Conservation (phyloP, 192 early-diverging fungal genomes). For the Umbelopsis vinacea region DNA sequence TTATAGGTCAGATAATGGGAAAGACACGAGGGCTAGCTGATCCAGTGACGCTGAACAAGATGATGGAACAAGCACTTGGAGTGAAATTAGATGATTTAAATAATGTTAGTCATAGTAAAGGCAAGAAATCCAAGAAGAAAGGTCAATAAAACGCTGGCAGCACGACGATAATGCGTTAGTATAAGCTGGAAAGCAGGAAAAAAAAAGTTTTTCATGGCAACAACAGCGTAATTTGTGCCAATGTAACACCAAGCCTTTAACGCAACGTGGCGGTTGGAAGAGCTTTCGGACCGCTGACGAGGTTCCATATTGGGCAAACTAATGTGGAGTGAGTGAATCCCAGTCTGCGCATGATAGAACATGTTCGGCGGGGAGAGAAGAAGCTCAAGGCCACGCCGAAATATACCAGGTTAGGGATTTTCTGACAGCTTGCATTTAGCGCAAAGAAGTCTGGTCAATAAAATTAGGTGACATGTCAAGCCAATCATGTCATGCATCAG, state of each 20-base stretch:
- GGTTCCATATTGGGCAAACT: conserved; percentile 2
- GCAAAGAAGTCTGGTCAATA: background rate
- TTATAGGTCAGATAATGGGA: conserved; percentile 85
- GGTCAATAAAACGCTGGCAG: background rate
- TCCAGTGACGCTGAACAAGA: conserved; percentile 67
- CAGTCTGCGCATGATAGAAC: background rate
- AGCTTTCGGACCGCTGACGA: background rate
- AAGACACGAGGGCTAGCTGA: conserved; percentile 79
- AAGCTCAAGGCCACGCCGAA: background rate
- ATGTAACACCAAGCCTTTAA: conserved; percentile 1
- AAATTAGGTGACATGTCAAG: background rate
- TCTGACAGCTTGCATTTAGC: background rate
- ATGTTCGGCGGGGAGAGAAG: background rate
- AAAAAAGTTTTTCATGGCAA: background rate
- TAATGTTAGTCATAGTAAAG: background rate
- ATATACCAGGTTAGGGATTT: background rate
- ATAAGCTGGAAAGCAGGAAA: no score
- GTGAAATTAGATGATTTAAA: conserved; percentile 13
- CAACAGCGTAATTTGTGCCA: background rate
- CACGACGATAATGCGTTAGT: background rate
- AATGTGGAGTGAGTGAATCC: conserved; percentile 7
- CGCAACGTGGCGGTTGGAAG: background rate
- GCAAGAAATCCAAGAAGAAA: conserved; percentile 19
- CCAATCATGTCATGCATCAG: background rate
- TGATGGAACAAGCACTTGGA: conserved; percentile 52